Percentiles rank a stretch among this genome's conserved stretches.
phyloP scores from a whole-genome alignment of 2,329 filamentous ascomycete species.

The Amylocarpus encephaloides region DNA sequence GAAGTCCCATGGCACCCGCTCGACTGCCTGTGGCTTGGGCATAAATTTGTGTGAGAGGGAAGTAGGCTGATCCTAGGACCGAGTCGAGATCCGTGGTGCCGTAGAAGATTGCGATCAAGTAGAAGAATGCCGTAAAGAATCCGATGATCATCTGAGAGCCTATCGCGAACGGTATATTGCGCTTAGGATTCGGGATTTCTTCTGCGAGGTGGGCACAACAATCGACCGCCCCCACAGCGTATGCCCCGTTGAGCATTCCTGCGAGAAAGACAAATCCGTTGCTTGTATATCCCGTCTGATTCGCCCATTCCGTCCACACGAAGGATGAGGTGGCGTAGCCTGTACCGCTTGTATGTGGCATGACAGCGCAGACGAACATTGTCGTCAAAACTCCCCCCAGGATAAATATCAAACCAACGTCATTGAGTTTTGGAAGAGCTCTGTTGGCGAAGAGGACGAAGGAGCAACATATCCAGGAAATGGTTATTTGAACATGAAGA shows the following conservation, averaged over 20 bases:
- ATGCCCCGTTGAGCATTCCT: conserved; percentile 62
- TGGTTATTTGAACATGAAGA: conserved; percentile 44
- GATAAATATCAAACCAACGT: conserved; percentile 48
- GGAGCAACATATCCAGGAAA: conserved; percentile 40
- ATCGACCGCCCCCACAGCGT: conserved; percentile 60
- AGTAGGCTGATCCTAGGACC: conserved; percentile 45
- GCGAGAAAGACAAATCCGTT: conserved; percentile 52
- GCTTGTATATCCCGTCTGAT: conserved; percentile 39
- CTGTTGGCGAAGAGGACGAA: conserved; percentile 49
- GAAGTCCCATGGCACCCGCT: conserved; percentile 44
- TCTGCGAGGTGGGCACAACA: conserved; percentile 59
- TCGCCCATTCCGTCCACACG: conserved; percentile 41
- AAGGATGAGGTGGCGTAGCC: conserved; percentile 37
- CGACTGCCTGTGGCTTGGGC: conserved; percentile 48
- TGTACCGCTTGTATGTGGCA: conserved; percentile 41
- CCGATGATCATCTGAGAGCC: conserved; percentile 44
- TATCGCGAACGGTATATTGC: conserved; percentile 49
- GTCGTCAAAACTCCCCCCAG: conserved; percentile 49
- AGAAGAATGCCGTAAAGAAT: conserved; percentile 47
- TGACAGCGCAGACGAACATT: conserved; percentile 38
- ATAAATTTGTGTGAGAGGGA: conserved; percentile 63
- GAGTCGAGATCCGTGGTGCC: conserved; percentile 48
- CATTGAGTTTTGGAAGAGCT: conserved; percentile 45
- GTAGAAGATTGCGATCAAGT: conserved; percentile 51
- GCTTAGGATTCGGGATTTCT: conserved; percentile 49